Base-by-base conservation (phyloP, 768 basidiomycete species). In the Cyathus striatus region DNA sequence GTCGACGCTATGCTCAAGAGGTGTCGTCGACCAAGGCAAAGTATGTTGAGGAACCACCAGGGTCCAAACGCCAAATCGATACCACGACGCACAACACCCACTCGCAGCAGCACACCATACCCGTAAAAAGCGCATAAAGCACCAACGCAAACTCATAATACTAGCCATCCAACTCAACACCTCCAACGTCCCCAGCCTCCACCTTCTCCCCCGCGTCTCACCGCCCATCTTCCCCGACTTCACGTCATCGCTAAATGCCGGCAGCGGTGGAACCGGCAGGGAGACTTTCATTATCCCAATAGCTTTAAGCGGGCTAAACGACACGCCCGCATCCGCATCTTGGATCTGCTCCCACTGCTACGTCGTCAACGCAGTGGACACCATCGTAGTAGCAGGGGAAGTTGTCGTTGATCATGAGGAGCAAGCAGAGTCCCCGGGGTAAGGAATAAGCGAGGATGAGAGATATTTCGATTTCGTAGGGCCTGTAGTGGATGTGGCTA, bases 81-180 rank as follows among this genome's bases (percentile, higher is more conserved):
- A n/a, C n/a, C n/a, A n/a, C n/a, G n/a, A n/a, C n/a, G n/a, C n/a
- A n/a, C n/a, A n/a, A n/a, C n/a, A n/a, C n/a, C n/a, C n/a, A n/a
- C n/a, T n/a, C n/a, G n/a, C n/a, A n/a, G n/a, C n/a, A n/a, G n/a
- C n/a, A n/a, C n/a, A n/a, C n/a, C n/a, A n/a, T n/a, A n/a, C n/a
- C n/a, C n/a, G 21, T 33, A 35, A 23, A 41, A 17, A 46, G 22
- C 6, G 36, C 26, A 18, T 47, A 47, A 13, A 47, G 37, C n/a
- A 47, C 18, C 42, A 47, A 13, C 13, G 46, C 39, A 24, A 47
- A 20, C 22, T 42, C 46, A 17, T 25, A 17, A 47, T 38, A 13
- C 46, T 47, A 13, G 46, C 38, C 6, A 47, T 20, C 13, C 46
- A 42, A 9, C 46, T 38, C 13, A 47, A 9, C 3, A 33, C 38